A percentile compares a stretch with the other conserved stretches of the same genome.
These are phyloP conservation scores for Takashimella tepidaria DNA, from an alignment of 1,284 basidiomycete genomes.

Conservation along the genomic window DNA sequence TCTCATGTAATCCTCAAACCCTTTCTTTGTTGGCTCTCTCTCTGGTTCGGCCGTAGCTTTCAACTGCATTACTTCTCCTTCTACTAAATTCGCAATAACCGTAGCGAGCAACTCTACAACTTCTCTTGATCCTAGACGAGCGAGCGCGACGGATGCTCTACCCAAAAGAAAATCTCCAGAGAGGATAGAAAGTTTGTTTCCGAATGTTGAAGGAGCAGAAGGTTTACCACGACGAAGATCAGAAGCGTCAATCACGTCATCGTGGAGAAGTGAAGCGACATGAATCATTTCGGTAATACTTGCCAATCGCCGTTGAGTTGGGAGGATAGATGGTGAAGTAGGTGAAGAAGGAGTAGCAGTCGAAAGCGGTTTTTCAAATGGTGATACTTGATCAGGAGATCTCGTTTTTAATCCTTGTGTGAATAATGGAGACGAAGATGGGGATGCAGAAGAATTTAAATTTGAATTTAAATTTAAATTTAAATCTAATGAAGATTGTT, in stretches of 20 bases:
- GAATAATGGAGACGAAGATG: conserved; percentile 5
- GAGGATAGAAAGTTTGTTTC: conserved; percentile 92
- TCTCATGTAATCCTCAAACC: conserved; percentile 81
- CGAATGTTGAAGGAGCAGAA: conserved; percentile 80
- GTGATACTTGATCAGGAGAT: conserved; percentile 10
- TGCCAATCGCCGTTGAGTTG: conserved; percentile 85
- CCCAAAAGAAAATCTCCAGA: conserved; percentile 95
- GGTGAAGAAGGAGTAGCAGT: conserved; percentile 13
- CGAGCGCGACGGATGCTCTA: conserved; percentile 79
- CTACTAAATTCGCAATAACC: conserved; percentile 90
- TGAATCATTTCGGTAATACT: conserved; percentile 99
- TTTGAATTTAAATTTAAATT: too few relatives aligned
- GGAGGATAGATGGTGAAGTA: conserved; percentile 53
- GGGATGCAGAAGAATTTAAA: not conserved
- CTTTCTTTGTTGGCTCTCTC: conserved; percentile 36
- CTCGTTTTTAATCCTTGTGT: conserved; percentile 4
- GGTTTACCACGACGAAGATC: conserved; percentile 72
- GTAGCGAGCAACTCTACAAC: conserved; percentile 90
- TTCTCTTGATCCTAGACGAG: conserved; percentile 77
- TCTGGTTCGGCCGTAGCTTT: conserved; percentile 47
- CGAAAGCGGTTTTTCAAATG: conserved; percentile 10
- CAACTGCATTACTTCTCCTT: conserved; percentile 93
- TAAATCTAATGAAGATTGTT: not conserved
- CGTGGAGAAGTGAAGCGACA: conserved; percentile 90
- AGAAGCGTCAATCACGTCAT: conserved; percentile 89